These are phyloP conservation scores for Aureobasidium subglaciale DNA, from an alignment of 2,329 filamentous ascomycete species.

Conservation along the genomic window DNA sequence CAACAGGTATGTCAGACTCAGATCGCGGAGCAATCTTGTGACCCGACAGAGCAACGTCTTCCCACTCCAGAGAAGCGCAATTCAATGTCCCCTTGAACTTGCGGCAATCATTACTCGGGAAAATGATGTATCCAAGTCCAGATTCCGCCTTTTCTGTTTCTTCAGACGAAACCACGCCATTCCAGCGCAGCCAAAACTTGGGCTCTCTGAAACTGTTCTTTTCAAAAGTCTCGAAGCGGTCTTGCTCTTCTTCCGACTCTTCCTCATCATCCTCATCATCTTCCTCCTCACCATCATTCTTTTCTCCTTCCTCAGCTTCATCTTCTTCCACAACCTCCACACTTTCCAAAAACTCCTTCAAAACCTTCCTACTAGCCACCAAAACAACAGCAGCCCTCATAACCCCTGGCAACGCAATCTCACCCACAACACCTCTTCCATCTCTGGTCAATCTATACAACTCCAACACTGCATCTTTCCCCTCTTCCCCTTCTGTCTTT, in stretches of 20 bases:
- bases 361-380: neutral
- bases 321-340: neutral
- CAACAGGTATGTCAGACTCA: neutral
- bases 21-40: slow-evolving; percentile 15
- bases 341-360: neutral
- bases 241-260: neutral
- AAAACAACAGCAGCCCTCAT: neutral
- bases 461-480: neutral
- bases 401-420: neutral
- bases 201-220: slow-evolving; percentile 12
- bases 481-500: neutral
- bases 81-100: slow-evolving; percentile 6
- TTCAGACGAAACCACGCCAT: neutral
- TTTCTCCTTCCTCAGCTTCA: neutral
- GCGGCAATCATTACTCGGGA: neutral
- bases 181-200: slow-evolving; percentile 4
- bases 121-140: neutral
- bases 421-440: neutral
- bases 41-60: neutral
- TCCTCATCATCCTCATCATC: neutral
- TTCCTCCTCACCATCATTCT: neutral
- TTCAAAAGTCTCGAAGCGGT: slow-evolving; percentile 2
- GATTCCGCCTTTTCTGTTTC: neutral
- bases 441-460: slow-evolving; percentile 7
- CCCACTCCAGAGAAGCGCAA: slow-evolving; percentile 1